These are phyloP conservation scores for Apiospora sp. DNA, from an alignment of 2,329 filamentous ascomycete genomes.

Conservation along the genomic window DNA sequence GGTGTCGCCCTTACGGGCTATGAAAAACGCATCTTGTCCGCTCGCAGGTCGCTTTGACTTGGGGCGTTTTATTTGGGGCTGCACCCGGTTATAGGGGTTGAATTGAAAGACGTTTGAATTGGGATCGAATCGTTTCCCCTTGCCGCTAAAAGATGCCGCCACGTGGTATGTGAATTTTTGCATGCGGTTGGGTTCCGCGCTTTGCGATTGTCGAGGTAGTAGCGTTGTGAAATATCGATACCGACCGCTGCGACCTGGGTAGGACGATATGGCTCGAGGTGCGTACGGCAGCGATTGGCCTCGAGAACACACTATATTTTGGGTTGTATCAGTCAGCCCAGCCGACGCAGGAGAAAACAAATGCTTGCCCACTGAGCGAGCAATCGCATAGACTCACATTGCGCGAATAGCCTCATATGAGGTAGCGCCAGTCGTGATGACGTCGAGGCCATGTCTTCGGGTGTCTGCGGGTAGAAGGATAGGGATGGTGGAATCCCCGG, in stretches of 20 bases:
- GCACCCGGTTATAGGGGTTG: constrained; percentile 68
- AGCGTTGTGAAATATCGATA: constrained; percentile 38
- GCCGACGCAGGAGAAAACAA: too few species aligned
- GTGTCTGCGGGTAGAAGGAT: constrained; percentile 20
- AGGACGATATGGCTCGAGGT: constrained; percentile 27
- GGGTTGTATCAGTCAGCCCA: constrained; percentile 23
- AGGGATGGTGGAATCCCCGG: constrained; percentile 25
- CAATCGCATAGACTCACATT: constrained; percentile 18
- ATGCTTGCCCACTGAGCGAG: neutral
- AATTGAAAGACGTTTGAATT: constrained; percentile 77
- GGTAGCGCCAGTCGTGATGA: constrained; percentile 27
- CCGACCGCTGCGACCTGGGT: constrained; percentile 27
- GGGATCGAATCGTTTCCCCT: constrained; percentile 73
- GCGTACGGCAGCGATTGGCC: constrained; percentile 30
- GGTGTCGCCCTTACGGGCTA: constrained; percentile 77
- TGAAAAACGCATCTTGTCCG: constrained; percentile 97
- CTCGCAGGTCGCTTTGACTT: constrained; percentile 74
- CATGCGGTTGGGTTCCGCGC: constrained; percentile 30
- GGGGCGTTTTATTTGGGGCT: constrained; percentile 57
- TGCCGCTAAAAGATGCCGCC: constrained; percentile 78
- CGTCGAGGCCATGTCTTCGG: constrained; percentile 28
- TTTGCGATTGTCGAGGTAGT: constrained; percentile 34
- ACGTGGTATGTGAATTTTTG: constrained; percentile 70
- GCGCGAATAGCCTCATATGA: constrained; percentile 23
- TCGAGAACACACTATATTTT: constrained; percentile 32